Evolutionary conservation across 441 rosid genomes (phyloP), one percentile per base, ranked within the genome.

Genomic region (Capsella rubella): DNA sequence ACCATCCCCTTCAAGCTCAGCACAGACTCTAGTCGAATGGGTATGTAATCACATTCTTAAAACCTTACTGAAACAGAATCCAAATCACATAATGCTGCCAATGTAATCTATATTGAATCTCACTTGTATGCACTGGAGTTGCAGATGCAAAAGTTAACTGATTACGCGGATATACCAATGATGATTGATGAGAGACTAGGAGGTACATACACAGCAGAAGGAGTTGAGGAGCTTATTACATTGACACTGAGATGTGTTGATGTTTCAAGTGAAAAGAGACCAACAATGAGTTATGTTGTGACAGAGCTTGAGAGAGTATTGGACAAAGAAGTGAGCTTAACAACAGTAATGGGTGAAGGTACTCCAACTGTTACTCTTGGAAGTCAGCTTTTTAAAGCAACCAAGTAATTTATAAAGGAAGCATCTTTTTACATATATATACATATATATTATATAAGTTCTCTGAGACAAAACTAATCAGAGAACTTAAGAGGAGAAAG

Each of bases 1-100:
- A 32, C 78, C 86, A 55, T 82, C 82, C 43, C 83, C 83, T 52
- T 81, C 89, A 51, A 90, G 82, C 74, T 75, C 93, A 52, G 74
- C 78, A 34, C 86, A 82, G 73, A 86, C 85, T 72, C 78, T 90
- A 60, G 87, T 90, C 35, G 93, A 90, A 81, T 86, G 88, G 97
- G 99, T 95, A 89, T 73, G 91, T 4, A 62, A 21, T 32, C 50
- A 16, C 46, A 65, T 54, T 34, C 52, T 8, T 21, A 21, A 60
- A 37, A 49, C 57, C 1, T 9, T 15, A 8, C 13, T 25, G 13
- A 53, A 25, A 15, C 18, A 43, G 3, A 63, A 43, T 42, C 45
- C 8, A 21, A 10, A 31, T 32, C 15, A 52, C 25, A 61, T 60
- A 31, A 49, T 55, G 56, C 15, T 35, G 55, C 28, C 27, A 54